Percentiles rank a stretch among this genome's conserved stretches.
These are phyloP conservation scores for Vaccinium darrowii DNA, from an alignment of 148 eudicot species.

Conservation along the genomic window DNA sequence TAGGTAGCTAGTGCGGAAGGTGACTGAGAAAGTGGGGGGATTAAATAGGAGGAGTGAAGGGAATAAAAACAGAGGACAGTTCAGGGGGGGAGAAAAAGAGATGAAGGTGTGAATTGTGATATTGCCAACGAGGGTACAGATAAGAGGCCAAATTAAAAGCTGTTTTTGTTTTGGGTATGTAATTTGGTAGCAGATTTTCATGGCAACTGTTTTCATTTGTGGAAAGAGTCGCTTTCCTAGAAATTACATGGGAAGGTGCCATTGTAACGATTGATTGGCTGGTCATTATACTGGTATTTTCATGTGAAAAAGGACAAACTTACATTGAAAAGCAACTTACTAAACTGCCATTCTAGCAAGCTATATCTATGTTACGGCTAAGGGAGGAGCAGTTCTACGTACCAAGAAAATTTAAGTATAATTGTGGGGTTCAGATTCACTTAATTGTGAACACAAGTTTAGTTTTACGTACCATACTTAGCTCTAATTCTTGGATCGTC, in stretches of 20 bases:
- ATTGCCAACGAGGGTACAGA: slow-evolving; percentile 19
- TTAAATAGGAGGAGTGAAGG: slow-evolving; percentile 12
- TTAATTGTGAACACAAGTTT: neutral
- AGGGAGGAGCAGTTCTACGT: neutral
- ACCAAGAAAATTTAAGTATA: neutral
- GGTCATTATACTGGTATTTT: neutral
- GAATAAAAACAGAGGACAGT: neutral
- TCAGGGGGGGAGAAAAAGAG: neutral
- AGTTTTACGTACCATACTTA: neutral
- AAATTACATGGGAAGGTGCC: slow-evolving; percentile 33
- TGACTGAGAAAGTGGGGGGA: neutral
- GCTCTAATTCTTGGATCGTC: neutral
- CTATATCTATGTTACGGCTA: neutral
- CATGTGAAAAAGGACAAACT: neutral
- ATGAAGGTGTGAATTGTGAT: neutral
- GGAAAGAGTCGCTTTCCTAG: slow-evolving; percentile 20
- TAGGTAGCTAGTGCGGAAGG: neutral
- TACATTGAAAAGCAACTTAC: neutral
- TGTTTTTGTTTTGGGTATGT: neutral
- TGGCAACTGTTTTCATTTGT: neutral
- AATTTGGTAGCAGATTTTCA: neutral
- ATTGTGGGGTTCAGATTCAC: neutral
- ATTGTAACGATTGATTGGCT: neutral
- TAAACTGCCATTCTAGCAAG: neutral
- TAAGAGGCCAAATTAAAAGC: slow-evolving; percentile 8